Base-by-base conservation (phyloP, 1,139 yeast species). In the Citeromyces hawaiiensis region DNA sequence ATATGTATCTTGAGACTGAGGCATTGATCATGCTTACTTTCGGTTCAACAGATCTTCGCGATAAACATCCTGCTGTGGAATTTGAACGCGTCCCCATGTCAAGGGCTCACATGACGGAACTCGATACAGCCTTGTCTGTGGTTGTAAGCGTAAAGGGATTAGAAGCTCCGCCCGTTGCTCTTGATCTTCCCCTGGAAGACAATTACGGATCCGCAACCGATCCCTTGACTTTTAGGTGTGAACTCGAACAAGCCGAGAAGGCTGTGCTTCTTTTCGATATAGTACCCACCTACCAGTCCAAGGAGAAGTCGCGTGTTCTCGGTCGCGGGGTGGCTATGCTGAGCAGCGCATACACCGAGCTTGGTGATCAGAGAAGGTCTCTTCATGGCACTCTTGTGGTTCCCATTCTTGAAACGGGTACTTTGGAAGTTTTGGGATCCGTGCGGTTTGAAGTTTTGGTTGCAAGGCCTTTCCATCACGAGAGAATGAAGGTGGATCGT, bases 251-350 rank as follows among this genome's bases (percentile, higher is more conserved):
- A 35, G 66, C 80, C 3, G 63, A 70, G 36, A 75, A 79, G 45
- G 68, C 79, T n/a, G 59, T 70, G 3, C 58, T 91, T 27, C 74
- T 76, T 35, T 91, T 91, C 60, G 97, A 91, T 56, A 70, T 91
- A 45, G 87, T 88, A 17, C 96, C 96, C n/a, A 86, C 97, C 0
- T 88, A 87, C 55, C 23, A 18, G 13, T 32, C 36, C 15, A 8
- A 15, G n/a, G 45, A 43, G 10, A 44, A 42, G 29, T 61, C 66
- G 25, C 71, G 71, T 47, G 67, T 80, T 10, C 62, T 88, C 38
- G 97, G 96, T 16, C 70, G 98, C 40, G 97, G 93, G 1, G 87
- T 86, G 33, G 94, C 94, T 0, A 54, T 83, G 40, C 62, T 87
- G 48, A 69, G 74, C 42, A 71, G 72, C 42, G 73, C 76, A 3